Percentiles rank a stretch among this genome's conserved stretches.
These are phyloP conservation scores for Jaenimonas drosophilae DNA, from an alignment of 208 protist species.

Conservation along the genomic window DNA sequence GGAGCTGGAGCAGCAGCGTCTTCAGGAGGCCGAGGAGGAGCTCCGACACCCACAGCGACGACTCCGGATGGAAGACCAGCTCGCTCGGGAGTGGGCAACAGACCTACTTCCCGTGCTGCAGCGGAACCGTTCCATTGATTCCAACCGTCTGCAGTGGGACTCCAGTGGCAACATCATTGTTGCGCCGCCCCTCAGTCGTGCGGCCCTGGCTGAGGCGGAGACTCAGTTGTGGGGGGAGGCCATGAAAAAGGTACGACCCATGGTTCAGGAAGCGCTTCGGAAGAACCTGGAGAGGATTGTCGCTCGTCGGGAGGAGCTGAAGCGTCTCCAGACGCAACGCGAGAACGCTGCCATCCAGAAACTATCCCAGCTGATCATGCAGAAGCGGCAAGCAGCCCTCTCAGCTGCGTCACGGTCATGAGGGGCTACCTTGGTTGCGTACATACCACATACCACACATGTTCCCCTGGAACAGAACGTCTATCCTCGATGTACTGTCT, in stretches of 20 bases:
- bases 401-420: too few relatives aligned
- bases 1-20: background rate
- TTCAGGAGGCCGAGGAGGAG: background rate
- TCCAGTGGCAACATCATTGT: slow-evolving; percentile 15
- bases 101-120: slow-evolving; percentile 54
- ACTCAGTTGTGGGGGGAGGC: slow-evolving; percentile 36
- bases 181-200: background rate
- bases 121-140: slow-evolving; percentile 27
- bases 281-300: slow-evolving; percentile 16
- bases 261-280: slow-evolving; percentile 41
- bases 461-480: too few relatives aligned
- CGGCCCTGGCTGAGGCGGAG: slow-evolving; percentile 18
- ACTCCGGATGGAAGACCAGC: slow-evolving; percentile 25
- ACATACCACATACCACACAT: too few relatives aligned
- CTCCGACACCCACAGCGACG: slow-evolving; percentile 18
- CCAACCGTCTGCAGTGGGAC: slow-evolving; percentile 22
- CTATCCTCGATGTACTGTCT: too few relatives aligned
- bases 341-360: slow-evolving; percentile 63
- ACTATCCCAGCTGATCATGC: slow-evolving; percentile 68
- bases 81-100: slow-evolving; percentile 36
- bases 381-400: slow-evolving; percentile 5
- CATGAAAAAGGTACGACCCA: slow-evolving; percentile 26
- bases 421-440: too few relatives aligned
- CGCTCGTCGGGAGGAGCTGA: slow-evolving; percentile 25
- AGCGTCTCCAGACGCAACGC: slow-evolving; percentile 34